These are phyloP conservation scores for Geotrichum cucujoidarum DNA, from an alignment of 1,139 yeast genomes.

Conservation along the genomic window DNA sequence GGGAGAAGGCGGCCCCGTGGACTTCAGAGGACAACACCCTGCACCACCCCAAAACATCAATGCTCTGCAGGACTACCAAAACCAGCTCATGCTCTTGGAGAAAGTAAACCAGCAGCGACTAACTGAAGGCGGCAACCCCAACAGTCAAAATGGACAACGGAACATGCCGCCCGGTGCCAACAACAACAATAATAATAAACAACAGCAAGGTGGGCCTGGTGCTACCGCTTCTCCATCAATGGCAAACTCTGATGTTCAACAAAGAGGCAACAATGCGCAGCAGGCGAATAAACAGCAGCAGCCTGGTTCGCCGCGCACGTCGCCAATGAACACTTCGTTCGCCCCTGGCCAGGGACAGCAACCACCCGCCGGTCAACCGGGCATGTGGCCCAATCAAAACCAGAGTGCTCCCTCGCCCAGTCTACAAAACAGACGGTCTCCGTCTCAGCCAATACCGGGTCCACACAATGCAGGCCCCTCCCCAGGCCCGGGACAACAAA, in stretches of 20 bases:
- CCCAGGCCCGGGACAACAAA: too few relatives aligned
- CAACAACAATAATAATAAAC: conserved; percentile 18
- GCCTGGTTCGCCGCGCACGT: conserved; percentile 31
- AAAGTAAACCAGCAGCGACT: conserved; percentile 59
- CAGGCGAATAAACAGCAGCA: conserved; percentile 32
- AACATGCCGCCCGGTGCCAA: conserved; percentile 12
- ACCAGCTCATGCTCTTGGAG: conserved; percentile 66
- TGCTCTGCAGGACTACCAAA: conserved; percentile 66
- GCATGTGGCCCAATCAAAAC: conserved; percentile 20
- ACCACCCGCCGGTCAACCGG: conserved; percentile 11
- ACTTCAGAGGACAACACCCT: conserved; percentile 18
- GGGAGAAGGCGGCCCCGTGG: conserved; percentile 11
- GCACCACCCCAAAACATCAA: conserved; percentile 30
- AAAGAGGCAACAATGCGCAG: conserved; percentile 28
- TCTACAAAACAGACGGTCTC: conserved; percentile 22
- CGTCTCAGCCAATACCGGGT: conserved; percentile 20
- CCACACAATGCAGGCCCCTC: conserved; percentile 17
- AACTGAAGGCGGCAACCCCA: conserved; percentile 38
- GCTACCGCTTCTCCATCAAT: conserved; percentile 24
- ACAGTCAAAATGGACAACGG: conserved; percentile 19
- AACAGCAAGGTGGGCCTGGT: conserved; percentile 16
- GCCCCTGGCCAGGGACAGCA: conserved; percentile 9
- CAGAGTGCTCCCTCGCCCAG: conserved; percentile 22
- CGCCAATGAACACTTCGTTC: conserved; percentile 19
- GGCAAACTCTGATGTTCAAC: conserved; percentile 22